Percentiles rank a stretch among this genome's conserved stretches.
phyloP scores from a whole-genome alignment of 1,284 basidiomycete genomes.

The Ceratobasidium sp. region DNA sequence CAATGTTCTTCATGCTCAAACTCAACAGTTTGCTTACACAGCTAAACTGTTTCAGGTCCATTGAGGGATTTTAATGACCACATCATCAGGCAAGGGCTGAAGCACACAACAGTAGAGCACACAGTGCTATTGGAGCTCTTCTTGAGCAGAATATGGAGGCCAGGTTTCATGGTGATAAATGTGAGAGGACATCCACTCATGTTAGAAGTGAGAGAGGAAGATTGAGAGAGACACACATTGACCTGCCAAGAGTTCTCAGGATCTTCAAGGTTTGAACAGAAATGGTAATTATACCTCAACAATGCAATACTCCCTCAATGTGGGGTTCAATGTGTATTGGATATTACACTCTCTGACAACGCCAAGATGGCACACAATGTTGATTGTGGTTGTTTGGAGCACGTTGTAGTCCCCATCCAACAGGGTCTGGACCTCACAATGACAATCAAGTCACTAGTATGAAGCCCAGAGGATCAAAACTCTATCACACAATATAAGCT shows the following conservation, averaged over 20 bases:
- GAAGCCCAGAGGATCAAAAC: constrained; percentile 99
- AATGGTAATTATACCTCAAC: constrained; percentile 72
- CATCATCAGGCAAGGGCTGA: constrained; percentile 97
- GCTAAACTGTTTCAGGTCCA: constrained; percentile 95
- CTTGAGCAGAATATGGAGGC: constrained; percentile 95
- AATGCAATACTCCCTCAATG: constrained; percentile 61
- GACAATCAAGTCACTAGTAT: constrained; percentile 99
- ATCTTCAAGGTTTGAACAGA: constrained; percentile 20
- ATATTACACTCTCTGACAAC: constrained; percentile 99
- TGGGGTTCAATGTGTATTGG: constrained; percentile 97
- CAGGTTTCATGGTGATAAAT: constrained; percentile 98
- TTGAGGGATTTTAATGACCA: constrained; percentile 97
- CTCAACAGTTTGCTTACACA: constrained; percentile 89
- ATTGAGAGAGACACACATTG: constrained; percentile 98
- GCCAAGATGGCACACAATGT: constrained; percentile 96
- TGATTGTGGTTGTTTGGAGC: constrained; percentile 97
- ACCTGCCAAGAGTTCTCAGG: constrained; percentile 66
- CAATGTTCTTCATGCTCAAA: constrained; percentile 98
- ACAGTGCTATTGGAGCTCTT: constrained; percentile 99
- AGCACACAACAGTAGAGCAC: constrained; percentile 96
- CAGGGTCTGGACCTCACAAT: constrained; percentile 96
- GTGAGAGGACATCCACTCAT: constrained; percentile 98
- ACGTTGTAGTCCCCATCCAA: constrained; percentile 99
- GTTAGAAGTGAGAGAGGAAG: constrained; percentile 97
- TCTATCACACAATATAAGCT: constrained; percentile 65